A percentile compares a stretch with the other conserved stretches of the same genome.
These are phyloP conservation scores for Blastomyces parvus DNA, from an alignment of 2,329 filamentous ascomycete species.

Conservation along the genomic window DNA sequence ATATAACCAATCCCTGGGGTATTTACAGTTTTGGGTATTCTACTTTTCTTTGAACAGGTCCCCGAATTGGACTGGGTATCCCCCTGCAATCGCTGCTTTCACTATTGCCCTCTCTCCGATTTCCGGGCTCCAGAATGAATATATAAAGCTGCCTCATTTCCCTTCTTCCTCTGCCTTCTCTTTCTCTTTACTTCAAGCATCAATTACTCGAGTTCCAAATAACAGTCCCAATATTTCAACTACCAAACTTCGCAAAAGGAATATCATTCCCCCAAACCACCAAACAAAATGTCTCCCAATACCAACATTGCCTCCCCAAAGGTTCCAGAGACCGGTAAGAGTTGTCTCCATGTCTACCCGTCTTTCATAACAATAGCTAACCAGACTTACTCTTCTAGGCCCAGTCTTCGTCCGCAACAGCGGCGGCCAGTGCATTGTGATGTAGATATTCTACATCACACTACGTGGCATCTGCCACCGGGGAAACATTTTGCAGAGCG, in stretches of 20 bases:
- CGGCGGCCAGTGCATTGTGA: constrained; percentile 16
- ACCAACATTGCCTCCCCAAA: constrained; percentile 12
- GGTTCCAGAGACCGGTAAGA: constrained; percentile 12
- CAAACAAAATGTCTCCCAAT: constrained; percentile 8
- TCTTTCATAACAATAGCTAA: neutral
- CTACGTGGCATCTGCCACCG: neutral
- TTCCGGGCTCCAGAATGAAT: neutral
- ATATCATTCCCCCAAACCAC: constrained; percentile 11
- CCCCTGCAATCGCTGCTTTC: neutral
- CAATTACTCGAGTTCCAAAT: neutral
- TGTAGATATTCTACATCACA: constrained; percentile 15
- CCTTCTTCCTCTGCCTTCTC: neutral
- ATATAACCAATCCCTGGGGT: neutral
- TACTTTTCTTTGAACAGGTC: neutral
- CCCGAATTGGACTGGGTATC: neutral
- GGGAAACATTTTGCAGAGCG: neutral
- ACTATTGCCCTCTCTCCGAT: neutral
- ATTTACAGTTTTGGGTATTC: neutral
- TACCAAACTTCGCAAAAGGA: neutral
- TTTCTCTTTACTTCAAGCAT: neutral
- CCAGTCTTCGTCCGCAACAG: constrained; percentile 12
- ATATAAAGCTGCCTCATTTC: neutral
- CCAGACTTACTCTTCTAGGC: constrained; percentile 1
- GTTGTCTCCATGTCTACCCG: neutral
- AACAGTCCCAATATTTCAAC: neutral